Evolutionary conservation across 345 rosid genomes (phyloP).

Genomic region (Geranium rotundifolium): DNA sequence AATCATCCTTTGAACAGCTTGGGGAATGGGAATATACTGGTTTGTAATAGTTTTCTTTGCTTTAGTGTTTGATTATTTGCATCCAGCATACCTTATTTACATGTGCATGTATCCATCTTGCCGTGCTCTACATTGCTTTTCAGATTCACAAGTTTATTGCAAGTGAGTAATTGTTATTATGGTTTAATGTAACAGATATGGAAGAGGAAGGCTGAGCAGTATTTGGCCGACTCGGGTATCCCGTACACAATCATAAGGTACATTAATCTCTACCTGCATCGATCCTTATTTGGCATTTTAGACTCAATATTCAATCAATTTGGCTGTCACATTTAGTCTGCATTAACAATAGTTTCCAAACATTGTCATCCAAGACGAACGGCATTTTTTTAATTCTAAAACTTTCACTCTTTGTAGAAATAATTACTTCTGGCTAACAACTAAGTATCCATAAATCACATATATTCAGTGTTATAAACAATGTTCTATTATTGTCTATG

Average conservation of each 20-base stretch:
- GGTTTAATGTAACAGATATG: slow-evolving; percentile 41
- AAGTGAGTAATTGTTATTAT: neutral
- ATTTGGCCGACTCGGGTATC: slow-evolving; percentile 82
- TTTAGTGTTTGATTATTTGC: neutral
- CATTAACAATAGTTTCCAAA: too few relatives aligned
- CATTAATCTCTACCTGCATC: neutral
- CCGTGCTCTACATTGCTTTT: neutral
- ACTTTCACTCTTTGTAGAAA: neutral
- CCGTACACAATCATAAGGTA: slow-evolving; percentile 96
- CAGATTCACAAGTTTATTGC: neutral
- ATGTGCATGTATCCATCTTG: neutral
- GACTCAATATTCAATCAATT: neutral
- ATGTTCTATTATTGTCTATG: neutral
- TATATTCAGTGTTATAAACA: neutral
- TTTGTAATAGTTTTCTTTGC: slow-evolving; percentile 16
- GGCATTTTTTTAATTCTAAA: neutral
- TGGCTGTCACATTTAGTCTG: neutral
- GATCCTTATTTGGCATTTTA: too few relatives aligned
- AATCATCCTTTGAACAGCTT: slow-evolving; percentile 73
- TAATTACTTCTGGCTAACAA: neutral
- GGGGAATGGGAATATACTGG: slow-evolving; percentile 93
- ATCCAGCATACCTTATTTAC: neutral
- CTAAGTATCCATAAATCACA: neutral
- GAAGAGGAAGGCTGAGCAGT: slow-evolving; percentile 99
- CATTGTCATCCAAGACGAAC: neutral